Conservation (phyloP, 768 basidiomycete species). For the Mycena maculata region DNA sequence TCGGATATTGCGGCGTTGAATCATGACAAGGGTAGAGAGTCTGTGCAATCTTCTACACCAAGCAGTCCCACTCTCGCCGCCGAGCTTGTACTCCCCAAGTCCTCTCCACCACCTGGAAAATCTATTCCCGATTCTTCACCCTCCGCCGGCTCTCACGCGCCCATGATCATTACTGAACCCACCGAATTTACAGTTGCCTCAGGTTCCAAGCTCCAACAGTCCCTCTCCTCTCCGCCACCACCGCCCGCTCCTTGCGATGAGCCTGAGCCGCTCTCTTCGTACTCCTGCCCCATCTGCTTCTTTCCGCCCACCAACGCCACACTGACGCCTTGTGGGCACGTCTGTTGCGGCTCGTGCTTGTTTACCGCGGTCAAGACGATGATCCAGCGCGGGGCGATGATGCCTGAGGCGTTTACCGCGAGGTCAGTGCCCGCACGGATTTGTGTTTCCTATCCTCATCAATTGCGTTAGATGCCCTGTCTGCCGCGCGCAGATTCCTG, state of each 20-base stretch:
- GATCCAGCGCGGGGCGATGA: conserved; percentile 57
- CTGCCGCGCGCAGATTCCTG: conserved; percentile 72
- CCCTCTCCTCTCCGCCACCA: conserved; percentile 21
- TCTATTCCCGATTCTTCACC: conserved; percentile 21
- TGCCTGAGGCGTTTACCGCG: conserved; percentile 49
- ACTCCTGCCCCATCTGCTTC: conserved; percentile 86
- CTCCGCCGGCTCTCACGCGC: not conserved
- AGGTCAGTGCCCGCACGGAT: conserved; percentile 46
- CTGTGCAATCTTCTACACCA: too few species aligned
- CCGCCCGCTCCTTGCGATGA: conserved; percentile 13
- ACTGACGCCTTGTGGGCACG: conserved; percentile 83
- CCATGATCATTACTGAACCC: conserved; percentile 13
- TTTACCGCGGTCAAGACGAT: conserved; percentile 78
- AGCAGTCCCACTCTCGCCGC: too few species aligned
- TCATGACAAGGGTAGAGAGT: too few species aligned
- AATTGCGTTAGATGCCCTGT: conserved; percentile 71
- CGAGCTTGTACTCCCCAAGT: too few species aligned
- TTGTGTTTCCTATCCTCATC: not conserved
- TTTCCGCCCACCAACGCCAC: conserved; percentile 79
- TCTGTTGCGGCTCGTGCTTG: conserved; percentile 81
- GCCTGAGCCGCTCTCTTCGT: conserved; percentile 62
- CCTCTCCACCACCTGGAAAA: too few species aligned
- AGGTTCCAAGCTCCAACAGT: conserved; percentile 16
- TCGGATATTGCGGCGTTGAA: not conserved
- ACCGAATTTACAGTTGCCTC: conserved; percentile 25